A percentile compares a stretch with the other conserved stretches of the same genome.
These are phyloP conservation scores for Gamsiella multidivaricata DNA, from an alignment of 192 early-diverging fungal genomes.

Conservation along the genomic window DNA sequence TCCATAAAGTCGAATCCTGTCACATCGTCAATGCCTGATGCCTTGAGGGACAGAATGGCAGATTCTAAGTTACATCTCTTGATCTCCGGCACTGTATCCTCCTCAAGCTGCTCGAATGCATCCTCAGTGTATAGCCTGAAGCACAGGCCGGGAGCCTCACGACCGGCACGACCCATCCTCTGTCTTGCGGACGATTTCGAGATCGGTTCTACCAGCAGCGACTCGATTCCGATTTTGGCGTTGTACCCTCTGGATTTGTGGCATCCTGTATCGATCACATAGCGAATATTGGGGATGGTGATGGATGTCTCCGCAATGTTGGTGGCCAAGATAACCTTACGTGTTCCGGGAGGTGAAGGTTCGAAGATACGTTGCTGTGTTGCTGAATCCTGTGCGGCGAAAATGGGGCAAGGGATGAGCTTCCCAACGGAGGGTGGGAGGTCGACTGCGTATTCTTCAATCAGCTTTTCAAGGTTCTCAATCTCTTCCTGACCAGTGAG, in stretches of 20 bases:
- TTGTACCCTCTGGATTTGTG: conserved; percentile 93
- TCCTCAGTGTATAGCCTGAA: conserved; percentile 94
- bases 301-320: conserved; percentile 99
- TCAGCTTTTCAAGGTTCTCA: conserved; percentile 86
- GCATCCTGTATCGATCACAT: conserved; percentile 95
- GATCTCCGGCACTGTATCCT: conserved; percentile 93
- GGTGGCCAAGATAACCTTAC: conserved; percentile 95
- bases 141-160: conserved; percentile 91
- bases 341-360: conserved; percentile 80
- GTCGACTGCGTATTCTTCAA: conserved; percentile 75
- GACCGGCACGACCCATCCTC: conserved; percentile 93
- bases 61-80: conserved; percentile 90
- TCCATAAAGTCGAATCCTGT: conserved; percentile 96
- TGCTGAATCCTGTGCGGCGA: conserved; percentile 89
- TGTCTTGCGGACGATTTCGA: conserved; percentile 93
- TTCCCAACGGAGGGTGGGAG: conserved; percentile 65
- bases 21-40: conserved; percentile 91
- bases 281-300: conserved; percentile 93
- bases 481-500: conserved; percentile 96
- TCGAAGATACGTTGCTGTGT: conserved; percentile 94
- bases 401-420: conserved; percentile 88
- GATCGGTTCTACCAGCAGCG: conserved; percentile 86
- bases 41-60: conserved; percentile 89
- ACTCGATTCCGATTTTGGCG: conserved; percentile 90
- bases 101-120: conserved; percentile 76